Base-by-base conservation (phyloP, 768 basidiomycete species). In the Russula sp. region DNA sequence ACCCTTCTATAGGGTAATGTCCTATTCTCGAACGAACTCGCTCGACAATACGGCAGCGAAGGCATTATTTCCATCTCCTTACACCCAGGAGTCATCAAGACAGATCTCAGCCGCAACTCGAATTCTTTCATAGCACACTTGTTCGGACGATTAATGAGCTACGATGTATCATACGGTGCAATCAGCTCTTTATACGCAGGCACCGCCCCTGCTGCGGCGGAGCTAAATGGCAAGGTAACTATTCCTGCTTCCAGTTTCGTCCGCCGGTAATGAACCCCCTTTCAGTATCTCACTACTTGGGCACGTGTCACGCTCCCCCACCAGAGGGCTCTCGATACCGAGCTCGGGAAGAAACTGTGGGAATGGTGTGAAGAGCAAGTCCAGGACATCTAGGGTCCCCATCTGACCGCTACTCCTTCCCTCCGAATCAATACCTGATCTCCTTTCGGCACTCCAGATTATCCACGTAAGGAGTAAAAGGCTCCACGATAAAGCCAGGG, bases 201-300 rank as follows among this genome's bases (percentile, higher is more conserved):
- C 42, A 58, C 44, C 22, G 20, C 57, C 32, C 14, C 57, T 32
- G 57, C 57, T 48, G 57, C 57, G 14, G 30, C 30, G 7, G 44
- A 58, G 14, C 32, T 58, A 44, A 58, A 58, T 58, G 57, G 57
- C 30, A 58, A 58, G 57, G 57, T 48, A 16, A 20, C 44, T 34
- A 46, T 58, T 58, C 30, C 44, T 46, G 26, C 11, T 30, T 30
- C 56, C 28, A 14, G 11, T 11, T 34, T 58, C 22, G 57, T n/a
- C 22, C 13, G 18, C 24, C 5, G 14, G 28, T 58, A 22, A 46
- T 24, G 5, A 5, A 13, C 3, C 14, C 28, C 28, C 28, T 30
- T 30, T 30, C 28, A 30, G 28, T 30, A 30, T 30, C 28, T 30
- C 5, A 30, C 28, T 30, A 30, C 28, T 30, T 30, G 28, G 28